A percentile compares a stretch with the other conserved stretches of the same genome.
phyloP scores from a whole-genome alignment of 2,329 filamentous ascomycete species.

The Fusarium sterilihyphosum region DNA sequence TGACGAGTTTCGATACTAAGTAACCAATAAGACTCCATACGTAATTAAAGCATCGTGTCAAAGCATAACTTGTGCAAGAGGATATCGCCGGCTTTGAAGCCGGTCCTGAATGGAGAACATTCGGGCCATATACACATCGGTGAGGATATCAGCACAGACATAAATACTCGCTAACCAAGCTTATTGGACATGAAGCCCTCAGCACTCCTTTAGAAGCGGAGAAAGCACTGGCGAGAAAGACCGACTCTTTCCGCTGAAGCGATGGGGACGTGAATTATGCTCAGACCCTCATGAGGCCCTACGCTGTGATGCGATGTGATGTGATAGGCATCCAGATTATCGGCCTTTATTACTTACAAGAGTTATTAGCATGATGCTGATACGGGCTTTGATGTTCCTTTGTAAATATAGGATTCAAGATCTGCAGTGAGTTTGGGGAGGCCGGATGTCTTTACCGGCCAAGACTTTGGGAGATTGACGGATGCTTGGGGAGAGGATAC shows the following conservation, averaged over 20 bases:
- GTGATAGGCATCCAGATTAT: not conserved
- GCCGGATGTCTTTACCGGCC: slow-evolving; percentile 6
- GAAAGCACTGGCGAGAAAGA: slow-evolving; percentile 31
- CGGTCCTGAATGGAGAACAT: slow-evolving; percentile 1
- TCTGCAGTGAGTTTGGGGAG: not conserved
- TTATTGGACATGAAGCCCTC: slow-evolving; percentile 27
- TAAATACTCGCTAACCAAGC: not conserved
- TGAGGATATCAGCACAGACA: slow-evolving; percentile 5
- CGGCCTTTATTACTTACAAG: not conserved
- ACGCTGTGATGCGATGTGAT: slow-evolving; percentile 1
- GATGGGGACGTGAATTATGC: not conserved
- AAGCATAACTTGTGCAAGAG: not conserved
- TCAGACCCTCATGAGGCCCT: slow-evolving; percentile 12
- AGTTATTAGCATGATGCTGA: not conserved
- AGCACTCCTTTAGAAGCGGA: slow-evolving; percentile 33
- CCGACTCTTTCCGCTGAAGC: slow-evolving; percentile 32
- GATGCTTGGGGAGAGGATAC: slow-evolving; percentile 21
- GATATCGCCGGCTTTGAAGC: slow-evolving; percentile 29
- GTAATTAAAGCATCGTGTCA: slow-evolving; percentile 8
- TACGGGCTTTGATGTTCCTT: not conserved
- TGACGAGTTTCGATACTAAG: not conserved
- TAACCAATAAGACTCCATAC: slow-evolving; percentile 1
- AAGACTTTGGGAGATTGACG: slow-evolving; percentile 22
- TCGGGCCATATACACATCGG: slow-evolving; percentile 2
- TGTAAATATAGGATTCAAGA: not conserved